Percentiles rank a stretch among this genome's conserved stretches.
phyloP scores from a whole-genome alignment of 306 rosid species.

The Acacia acuminata region DNA sequence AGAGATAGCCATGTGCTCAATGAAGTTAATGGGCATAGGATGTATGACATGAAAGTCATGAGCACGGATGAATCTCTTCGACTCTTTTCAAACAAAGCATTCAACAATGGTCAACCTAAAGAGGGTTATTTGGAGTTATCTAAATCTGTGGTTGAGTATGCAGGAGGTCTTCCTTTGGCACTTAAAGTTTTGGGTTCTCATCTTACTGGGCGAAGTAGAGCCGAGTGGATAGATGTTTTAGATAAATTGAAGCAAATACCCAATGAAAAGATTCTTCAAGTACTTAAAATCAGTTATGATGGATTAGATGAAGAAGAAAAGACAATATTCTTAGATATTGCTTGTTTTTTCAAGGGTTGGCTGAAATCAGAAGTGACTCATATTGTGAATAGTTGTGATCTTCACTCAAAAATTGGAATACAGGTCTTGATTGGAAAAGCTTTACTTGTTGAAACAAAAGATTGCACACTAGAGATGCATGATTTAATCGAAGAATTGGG shows the following conservation, averaged over 20 bases:
- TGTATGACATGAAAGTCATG: background rate
- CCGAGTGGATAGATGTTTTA: background rate
- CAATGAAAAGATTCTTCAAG: accelerated
- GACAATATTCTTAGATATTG: background rate
- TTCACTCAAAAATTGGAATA: background rate
- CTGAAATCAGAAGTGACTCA: accelerated
- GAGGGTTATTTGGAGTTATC: background rate
- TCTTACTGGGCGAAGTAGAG: background rate
- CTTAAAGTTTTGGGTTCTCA: background rate
- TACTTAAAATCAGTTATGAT: background rate
- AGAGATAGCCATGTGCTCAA: too few relatives aligned
- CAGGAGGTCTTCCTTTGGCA: background rate
- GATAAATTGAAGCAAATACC: background rate
- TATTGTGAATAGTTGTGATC: background rate
- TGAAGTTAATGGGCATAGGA: too few relatives aligned
- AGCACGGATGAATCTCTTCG: background rate
- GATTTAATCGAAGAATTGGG: background rate
- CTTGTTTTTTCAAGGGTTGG: background rate
- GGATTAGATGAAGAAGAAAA: background rate
- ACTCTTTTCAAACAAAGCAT: background rate
- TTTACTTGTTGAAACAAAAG: background rate
- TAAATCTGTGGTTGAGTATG: background rate
- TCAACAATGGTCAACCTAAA: background rate
- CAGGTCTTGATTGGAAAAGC: background rate
- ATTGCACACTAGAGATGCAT: background rate